phyloP scores from a whole-genome alignment of 2,329 filamentous ascomycete species.

The Ophiostoma montium region DNA sequence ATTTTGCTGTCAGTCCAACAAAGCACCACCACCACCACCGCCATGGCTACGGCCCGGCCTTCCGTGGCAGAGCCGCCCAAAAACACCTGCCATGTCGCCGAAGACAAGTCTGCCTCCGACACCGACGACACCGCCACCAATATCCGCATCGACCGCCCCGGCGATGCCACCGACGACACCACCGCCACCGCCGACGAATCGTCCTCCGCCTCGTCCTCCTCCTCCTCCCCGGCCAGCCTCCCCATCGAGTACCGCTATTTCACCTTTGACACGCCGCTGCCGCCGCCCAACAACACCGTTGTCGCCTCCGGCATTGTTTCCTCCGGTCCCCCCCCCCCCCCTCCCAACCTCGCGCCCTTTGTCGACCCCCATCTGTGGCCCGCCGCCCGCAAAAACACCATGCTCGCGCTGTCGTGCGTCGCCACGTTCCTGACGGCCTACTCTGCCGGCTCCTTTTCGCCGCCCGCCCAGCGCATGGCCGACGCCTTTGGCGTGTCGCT shows the following conservation, averaged over 20 bases:
- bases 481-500: conserved; percentile 51
- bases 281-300: conserved; percentile 16
- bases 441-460: conserved; percentile 66
- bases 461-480: conserved; percentile 51
- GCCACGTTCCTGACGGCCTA: conserved; percentile 70
- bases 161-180: neutral
- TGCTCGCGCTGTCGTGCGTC: conserved; percentile 59
- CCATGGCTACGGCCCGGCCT: neutral
- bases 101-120: neutral
- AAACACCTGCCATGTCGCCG: neutral
- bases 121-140: conserved; percentile 3
- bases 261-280: conserved; percentile 25
- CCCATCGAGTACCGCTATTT: conserved; percentile 27
- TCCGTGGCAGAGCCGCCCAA: no score
- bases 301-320: no score
- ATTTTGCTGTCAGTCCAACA: no score
- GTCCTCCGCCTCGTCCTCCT: no score
- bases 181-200: neutral
- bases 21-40: no score
- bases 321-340: conserved; percentile 16
- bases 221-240: neutral
- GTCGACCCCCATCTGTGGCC: conserved; percentile 64
- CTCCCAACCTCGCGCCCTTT: conserved; percentile 54
- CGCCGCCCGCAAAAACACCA: conserved; percentile 49
- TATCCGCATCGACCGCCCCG: neutral